Evolutionary conservation across 768 basidiomycete genomes (phyloP).

Genomic region (Agaricus sinodeliciosus): DNA sequence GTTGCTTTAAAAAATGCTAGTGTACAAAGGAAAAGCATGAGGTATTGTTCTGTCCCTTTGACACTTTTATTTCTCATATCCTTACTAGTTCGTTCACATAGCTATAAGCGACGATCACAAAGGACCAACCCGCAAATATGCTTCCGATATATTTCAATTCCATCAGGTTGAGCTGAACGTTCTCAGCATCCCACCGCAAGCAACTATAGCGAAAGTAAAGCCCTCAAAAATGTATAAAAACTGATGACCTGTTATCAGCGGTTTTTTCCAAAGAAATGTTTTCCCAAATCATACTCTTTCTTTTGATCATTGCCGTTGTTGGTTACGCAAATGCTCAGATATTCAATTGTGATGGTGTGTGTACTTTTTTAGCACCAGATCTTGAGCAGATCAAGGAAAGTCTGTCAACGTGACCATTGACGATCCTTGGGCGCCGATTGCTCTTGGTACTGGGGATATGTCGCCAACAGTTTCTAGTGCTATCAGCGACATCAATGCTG

Average conservation of each 20-base stretch:
- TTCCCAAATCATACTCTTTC: neutral
- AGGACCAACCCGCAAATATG: neutral
- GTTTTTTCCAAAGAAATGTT: neutral
- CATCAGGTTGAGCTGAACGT: neutral
- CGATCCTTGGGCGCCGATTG: neutral
- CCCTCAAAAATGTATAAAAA: neutral
- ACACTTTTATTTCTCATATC: neutral
- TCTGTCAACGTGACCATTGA: neutral
- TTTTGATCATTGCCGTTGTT: neutral
- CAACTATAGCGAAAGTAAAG: neutral
- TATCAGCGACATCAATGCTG: neutral
- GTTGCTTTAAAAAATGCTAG: no score
- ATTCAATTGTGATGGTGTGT: neutral
- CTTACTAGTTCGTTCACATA: neutral
- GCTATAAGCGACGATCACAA: neutral
- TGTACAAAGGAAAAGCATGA: no score
- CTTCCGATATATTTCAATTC: no score
- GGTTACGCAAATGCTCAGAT: neutral
- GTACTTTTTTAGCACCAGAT: neutral
- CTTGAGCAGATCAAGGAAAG: neutral
- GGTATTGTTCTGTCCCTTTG: neutral
- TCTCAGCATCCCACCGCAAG: neutral
- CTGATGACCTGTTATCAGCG: neutral
- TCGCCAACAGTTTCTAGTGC: neutral
- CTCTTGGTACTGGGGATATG: neutral